phyloP scores from a whole-genome alignment of 345 rosid genomes.

The Lepidium sativum region DNA sequence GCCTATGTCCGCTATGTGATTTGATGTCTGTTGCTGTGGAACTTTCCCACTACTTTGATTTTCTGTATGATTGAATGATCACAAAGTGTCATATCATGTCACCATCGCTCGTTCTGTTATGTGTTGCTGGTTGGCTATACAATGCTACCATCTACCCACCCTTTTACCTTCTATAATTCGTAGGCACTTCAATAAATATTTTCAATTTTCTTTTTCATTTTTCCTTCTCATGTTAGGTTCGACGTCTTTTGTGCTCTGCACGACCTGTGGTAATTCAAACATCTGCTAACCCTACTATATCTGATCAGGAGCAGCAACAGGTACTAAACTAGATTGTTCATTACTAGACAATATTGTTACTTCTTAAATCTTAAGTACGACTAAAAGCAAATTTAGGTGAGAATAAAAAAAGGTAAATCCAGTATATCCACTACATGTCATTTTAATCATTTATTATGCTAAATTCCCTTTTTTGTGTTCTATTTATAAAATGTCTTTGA shows the following conservation, averaged over 20 bases:
- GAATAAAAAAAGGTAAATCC: background rate
- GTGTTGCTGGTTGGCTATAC: slow-evolving; percentile 3
- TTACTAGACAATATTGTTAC: background rate
- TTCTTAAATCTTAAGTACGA: background rate
- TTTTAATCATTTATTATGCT: background rate
- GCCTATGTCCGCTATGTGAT: too few relatives aligned
- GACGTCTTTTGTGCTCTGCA: slow-evolving; percentile 85
- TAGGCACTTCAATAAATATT: background rate
- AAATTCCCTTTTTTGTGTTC: background rate
- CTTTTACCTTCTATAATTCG: background rate
- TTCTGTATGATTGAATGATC: background rate
- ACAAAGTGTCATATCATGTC: background rate
- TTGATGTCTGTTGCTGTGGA: slow-evolving; percentile 9
- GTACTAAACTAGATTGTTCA: slow-evolving; percentile 28
- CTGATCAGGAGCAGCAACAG: slow-evolving; percentile 97
- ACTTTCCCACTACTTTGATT: slow-evolving; percentile 1
- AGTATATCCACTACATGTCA: background rate
- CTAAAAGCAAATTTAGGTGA: background rate
- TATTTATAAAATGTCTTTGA: background rate
- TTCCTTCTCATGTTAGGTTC: slow-evolving; percentile 45
- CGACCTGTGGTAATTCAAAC: slow-evolving; percentile 81
- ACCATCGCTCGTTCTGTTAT: background rate
- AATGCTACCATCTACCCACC: background rate
- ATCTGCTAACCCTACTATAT: slow-evolving; percentile 60
- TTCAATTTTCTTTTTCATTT: background rate